Conservation (phyloP, 1,284 basidiomycete genomes). For the Ceratobasidium sp. region DNA sequence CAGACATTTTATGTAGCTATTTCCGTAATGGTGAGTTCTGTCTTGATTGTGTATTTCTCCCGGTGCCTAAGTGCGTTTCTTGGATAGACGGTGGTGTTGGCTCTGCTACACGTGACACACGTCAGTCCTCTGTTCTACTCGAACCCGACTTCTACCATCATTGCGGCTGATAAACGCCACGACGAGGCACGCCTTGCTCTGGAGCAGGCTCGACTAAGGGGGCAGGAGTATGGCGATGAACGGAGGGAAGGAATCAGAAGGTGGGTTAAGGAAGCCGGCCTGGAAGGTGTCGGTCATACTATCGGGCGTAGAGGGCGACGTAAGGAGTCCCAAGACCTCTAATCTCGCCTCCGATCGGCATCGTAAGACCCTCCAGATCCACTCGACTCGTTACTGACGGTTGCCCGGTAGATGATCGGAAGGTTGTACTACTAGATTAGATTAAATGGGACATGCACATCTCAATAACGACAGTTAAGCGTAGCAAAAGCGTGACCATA, state of each 20-base stretch:
- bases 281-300: slow-evolving; percentile 15
- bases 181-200: slow-evolving; percentile 20
- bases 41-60: background rate
- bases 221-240: slow-evolving; percentile 25
- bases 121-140: slow-evolving; percentile 20
- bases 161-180: slow-evolving; percentile 5
- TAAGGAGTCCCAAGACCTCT: background rate
- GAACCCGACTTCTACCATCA: slow-evolving; percentile 18
- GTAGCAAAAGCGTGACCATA: background rate
- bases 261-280: slow-evolving; percentile 30
- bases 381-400: background rate
- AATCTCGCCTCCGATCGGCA: background rate
- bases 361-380: background rate
- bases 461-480: background rate
- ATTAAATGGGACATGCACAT: background rate
- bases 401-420: no score
- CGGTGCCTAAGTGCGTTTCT: background rate
- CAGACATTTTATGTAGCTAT: slow-evolving; percentile 31
- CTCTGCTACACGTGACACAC: slow-evolving; percentile 13
- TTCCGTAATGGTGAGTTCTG: slow-evolving; percentile 17
- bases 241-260: slow-evolving; percentile 27
- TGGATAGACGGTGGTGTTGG: slow-evolving; percentile 20
- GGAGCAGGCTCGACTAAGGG: slow-evolving; percentile 13
- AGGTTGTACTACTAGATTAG: background rate
- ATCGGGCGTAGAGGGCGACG: slow-evolving; percentile 14